Evolutionary conservation across 352 stramenopile species (phyloP).

Genomic region (Phytophthora idaei): DNA sequence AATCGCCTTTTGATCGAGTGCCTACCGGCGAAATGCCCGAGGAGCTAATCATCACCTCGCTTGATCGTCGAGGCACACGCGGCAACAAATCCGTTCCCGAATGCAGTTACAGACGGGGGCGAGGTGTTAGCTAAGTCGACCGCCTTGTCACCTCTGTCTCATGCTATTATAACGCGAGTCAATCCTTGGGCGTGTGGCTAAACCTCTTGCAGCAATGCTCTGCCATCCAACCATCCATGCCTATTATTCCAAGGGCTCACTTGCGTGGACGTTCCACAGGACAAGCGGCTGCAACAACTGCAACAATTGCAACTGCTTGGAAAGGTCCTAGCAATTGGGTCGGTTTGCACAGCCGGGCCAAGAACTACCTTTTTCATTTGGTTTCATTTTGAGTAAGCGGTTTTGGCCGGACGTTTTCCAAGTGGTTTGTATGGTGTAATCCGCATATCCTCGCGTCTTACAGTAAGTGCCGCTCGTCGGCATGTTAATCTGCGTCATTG

Average conservation of each 20-base stretch:
- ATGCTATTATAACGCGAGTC: not conserved
- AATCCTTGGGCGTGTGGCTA: not conserved
- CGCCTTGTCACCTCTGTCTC: conserved; percentile 10
- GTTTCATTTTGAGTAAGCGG: too few relatives aligned
- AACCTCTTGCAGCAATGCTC: not conserved
- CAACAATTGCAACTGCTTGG: too few relatives aligned
- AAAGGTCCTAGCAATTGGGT: too few relatives aligned
- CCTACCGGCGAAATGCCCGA: conserved; percentile 23
- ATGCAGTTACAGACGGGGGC: conserved; percentile 17
- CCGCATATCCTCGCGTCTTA: too few relatives aligned
- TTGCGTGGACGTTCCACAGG: conserved; percentile 1
- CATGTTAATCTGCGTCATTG: too few relatives aligned
- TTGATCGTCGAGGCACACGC: conserved; percentile 21
- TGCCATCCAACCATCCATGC: conserved; percentile 14
- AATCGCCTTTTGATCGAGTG: conserved; percentile 13
- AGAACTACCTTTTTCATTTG: too few relatives aligned
- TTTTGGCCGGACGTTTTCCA: too few relatives aligned
- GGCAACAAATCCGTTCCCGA: conserved; percentile 31
- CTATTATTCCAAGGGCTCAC: conserved; percentile 25
- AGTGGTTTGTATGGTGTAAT: too few relatives aligned
- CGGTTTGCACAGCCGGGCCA: too few relatives aligned
- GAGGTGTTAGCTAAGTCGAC: not conserved
- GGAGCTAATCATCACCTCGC: conserved; percentile 3
- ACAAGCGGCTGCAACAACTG: too few relatives aligned
- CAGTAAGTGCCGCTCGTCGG: too few relatives aligned